Conservation (phyloP, 495 filamentous ascomycete species). For the Penicillium malachiteum region DNA sequence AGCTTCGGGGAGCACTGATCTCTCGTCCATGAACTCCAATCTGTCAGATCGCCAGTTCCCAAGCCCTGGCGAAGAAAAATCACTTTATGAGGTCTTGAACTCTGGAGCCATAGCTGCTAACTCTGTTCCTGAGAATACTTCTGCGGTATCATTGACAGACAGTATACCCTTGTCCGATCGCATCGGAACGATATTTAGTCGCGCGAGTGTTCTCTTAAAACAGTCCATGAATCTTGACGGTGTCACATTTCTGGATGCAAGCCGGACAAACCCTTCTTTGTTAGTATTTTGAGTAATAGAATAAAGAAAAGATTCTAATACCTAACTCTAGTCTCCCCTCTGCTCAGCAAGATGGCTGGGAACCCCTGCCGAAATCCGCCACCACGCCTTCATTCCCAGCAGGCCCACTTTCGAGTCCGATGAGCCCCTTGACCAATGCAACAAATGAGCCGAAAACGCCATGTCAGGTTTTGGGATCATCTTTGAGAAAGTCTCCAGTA, state of each 20-base stretch:
- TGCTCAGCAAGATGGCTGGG: slow-evolving; percentile 19
- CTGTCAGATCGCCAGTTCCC: slow-evolving; percentile 9
- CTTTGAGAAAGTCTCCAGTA: slow-evolving; percentile 4
- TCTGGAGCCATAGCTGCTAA: not conserved
- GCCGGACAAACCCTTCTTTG: slow-evolving; percentile 25
- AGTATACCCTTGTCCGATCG: slow-evolving; percentile 11
- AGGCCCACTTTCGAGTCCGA: slow-evolving; percentile 19
- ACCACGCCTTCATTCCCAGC: slow-evolving; percentile 14
- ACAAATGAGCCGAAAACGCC: slow-evolving; percentile 2
- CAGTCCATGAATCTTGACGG: slow-evolving; percentile 45
- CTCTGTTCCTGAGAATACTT: not conserved
- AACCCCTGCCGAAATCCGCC: slow-evolving; percentile 23
- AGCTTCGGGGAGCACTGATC: slow-evolving; percentile 6
- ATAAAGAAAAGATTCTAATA: not conserved
- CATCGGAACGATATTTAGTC: slow-evolving; percentile 31
- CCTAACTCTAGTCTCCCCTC: slow-evolving; percentile 7
- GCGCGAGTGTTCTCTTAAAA: slow-evolving; percentile 37
- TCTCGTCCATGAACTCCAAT: slow-evolving; percentile 14
- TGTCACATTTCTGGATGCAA: slow-evolving; percentile 40
- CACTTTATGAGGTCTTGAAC: slow-evolving; percentile 7
- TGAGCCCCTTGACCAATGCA: not conserved
- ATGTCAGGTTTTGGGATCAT: slow-evolving; percentile 15
- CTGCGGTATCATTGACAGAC: slow-evolving; percentile 7
- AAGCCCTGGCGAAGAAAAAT: slow-evolving; percentile 14
- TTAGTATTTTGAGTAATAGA: slow-evolving; percentile 4